These are phyloP conservation scores for Kewa caespitosa DNA, from an alignment of 179 eudicot genomes.

Conservation along the genomic window DNA sequence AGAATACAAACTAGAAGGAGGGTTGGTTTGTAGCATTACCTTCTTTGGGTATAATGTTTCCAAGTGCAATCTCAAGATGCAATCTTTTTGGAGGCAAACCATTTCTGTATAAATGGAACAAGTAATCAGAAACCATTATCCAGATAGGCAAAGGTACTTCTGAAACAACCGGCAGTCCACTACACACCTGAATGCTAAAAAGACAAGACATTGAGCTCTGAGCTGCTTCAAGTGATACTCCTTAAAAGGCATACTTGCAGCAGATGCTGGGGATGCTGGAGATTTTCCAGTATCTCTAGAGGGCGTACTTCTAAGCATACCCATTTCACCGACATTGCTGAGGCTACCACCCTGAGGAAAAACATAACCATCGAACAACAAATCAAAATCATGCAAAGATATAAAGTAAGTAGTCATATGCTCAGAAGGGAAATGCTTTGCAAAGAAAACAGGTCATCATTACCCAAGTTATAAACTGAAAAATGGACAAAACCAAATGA, in stretches of 20 bases:
- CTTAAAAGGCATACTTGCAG: slow-evolving; percentile 73
- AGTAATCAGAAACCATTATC: not conserved
- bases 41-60: slow-evolving; percentile 60
- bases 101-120: slow-evolving; percentile 50
- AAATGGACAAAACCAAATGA: not conserved
- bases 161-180: not conserved
- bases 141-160: not conserved
- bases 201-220: slow-evolving; percentile 96
- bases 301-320: slow-evolving; percentile 46
- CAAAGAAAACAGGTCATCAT: not conserved
- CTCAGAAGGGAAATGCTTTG: not conserved
- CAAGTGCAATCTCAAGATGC: slow-evolving; percentile 95
- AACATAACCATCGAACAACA: slow-evolving; percentile 15
- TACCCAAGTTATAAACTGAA: not conserved
- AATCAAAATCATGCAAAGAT: not conserved
- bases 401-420: not conserved
- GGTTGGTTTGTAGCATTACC: slow-evolving; percentile 37
- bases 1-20: not conserved
- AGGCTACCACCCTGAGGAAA: slow-evolving; percentile 47
- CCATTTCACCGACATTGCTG: slow-evolving; percentile 41
- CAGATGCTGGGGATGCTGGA: slow-evolving; percentile 41
- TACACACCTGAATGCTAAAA: slow-evolving; percentile 81
- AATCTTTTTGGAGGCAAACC: slow-evolving; percentile 77
- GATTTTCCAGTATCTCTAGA: slow-evolving; percentile 68
- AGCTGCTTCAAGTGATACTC: slow-evolving; percentile 95